Evolutionary conservation across 2,329 filamentous ascomycete species (phyloP).

Genomic region (Penicillium nordicum): DNA sequence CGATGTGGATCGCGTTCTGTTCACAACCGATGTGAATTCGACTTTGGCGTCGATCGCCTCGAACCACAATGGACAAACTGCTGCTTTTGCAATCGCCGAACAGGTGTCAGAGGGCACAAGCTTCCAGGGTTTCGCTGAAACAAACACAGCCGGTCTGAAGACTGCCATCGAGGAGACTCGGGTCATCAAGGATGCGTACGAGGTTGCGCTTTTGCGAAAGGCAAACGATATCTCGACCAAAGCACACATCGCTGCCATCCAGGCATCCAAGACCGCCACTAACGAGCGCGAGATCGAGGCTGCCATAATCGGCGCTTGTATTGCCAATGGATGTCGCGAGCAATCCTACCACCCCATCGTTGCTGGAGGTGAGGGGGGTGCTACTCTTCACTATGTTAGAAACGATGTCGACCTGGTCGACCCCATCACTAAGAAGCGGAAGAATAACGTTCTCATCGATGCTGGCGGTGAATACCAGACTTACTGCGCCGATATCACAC

Average conservation of each 20-base stretch:
- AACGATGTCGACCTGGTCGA: conserved; percentile 71
- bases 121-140: conserved; percentile 66
- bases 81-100: conserved; percentile 72
- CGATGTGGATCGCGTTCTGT: conserved; percentile 75
- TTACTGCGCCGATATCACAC: conserved; percentile 87
- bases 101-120: conserved; percentile 71
- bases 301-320: conserved; percentile 69
- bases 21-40: conserved; percentile 71
- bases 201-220: conserved; percentile 74
- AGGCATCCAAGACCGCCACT: conserved; percentile 57
- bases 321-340: conserved; percentile 66
- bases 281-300: conserved; percentile 85
- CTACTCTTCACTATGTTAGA: conserved; percentile 78
- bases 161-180: conserved; percentile 75
- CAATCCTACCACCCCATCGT: conserved; percentile 91
- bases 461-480: conserved; percentile 80
- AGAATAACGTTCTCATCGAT: conserved; percentile 77
- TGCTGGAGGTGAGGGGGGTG: conserved; percentile 75
- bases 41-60: conserved; percentile 55
- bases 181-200: conserved; percentile 80
- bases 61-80: conserved; percentile 40
- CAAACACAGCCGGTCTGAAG: conserved; percentile 59
- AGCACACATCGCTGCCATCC: conserved; percentile 72
- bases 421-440: conserved; percentile 35
- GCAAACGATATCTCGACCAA: conserved; percentile 76